These are phyloP conservation scores for Chenopodium berlandieri DNA, from an alignment of 148 eudicot species.

Conservation along the genomic window DNA sequence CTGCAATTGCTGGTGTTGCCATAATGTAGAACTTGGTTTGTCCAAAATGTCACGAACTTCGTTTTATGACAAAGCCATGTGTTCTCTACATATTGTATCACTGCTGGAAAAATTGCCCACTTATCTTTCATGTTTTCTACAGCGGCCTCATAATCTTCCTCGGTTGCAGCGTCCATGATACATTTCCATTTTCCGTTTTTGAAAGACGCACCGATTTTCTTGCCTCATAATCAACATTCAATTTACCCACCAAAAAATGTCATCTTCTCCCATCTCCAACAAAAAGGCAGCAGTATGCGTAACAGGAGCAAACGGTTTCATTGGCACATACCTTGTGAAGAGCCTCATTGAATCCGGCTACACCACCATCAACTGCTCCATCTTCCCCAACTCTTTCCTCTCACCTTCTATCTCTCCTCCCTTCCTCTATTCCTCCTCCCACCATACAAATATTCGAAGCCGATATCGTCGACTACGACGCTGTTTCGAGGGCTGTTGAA, in stretches of 20 bases:
- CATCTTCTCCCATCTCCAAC: neutral
- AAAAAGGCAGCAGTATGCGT: slow-evolving; percentile 50
- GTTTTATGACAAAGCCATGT: no score
- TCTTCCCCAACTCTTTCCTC: slow-evolving; percentile 59
- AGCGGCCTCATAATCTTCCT: no score
- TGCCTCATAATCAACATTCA: no score
- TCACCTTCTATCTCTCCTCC: slow-evolving; percentile 51
- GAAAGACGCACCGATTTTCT: no score
- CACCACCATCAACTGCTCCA: slow-evolving; percentile 60
- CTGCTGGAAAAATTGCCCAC: no score
- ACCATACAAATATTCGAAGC: slow-evolving; percentile 43
- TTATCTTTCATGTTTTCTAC: no score
- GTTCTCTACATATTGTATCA: no score
- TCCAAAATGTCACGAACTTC: no score
- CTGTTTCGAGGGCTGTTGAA: slow-evolving; percentile 45
- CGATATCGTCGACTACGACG: slow-evolving; percentile 50
- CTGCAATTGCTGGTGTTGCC: no score
- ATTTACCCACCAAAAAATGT: neutral
- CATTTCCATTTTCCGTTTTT: no score
- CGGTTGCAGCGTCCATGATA: no score
- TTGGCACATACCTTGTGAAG: slow-evolving; percentile 64
- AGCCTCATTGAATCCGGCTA: slow-evolving; percentile 55
- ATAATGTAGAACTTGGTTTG: no score
- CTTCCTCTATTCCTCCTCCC: slow-evolving; percentile 30
- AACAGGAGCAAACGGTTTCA: slow-evolving; percentile 94